Evolutionary conservation across 352 stramenopile species (phyloP), one percentile per base, ranked within the genome.

Genomic region (Globisporangium recalcitrans): DNA sequence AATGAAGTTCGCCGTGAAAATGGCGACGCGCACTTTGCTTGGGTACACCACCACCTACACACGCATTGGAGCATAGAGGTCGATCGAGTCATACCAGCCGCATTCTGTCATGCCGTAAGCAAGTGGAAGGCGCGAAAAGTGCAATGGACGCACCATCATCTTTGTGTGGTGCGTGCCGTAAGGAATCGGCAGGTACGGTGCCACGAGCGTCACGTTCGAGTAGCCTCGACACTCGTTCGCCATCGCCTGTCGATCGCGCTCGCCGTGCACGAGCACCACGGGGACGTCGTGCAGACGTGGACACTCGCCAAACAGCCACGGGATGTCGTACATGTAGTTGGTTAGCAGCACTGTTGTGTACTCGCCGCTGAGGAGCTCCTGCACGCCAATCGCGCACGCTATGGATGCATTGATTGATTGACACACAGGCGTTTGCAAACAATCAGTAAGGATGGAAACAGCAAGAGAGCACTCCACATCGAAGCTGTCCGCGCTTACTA

Each of bases 121-220:
- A n/a, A n/a, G n/a, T n/a, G 3, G 11, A 19, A 58, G 46, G 47
- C 58, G 29, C 24, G 22, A 11, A 19, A 58, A 49, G 47, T 48
- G 29, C 24, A 34, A 11, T 31, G 11, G 9, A 14, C 2, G 16
- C 47, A 65, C 79, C 63, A 93, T 69, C 79, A 92, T 93, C 56
- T 96, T 96, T 0, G 85, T 92, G 66, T 96, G 87, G 70, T 96
- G 86, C 22, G 81, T 93, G 10, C 87, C 87, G 65, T 91, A 95
- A 3, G 85, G 74, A 57, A 94, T 92, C 10, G 85, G 82, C 38
- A 94, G 71, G 9, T 73, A 74, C 14, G 87, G 87, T n/a, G 78
- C 72, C 4, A 92, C 70, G 9, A 74, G 59, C 31, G 69, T 85
- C 44, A 91, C 74, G 64, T 91, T 90, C 22, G 66, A 8, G 62